Conservation (phyloP, 2,329 filamentous ascomycete species). For the Colletotrichum spaethianum region DNA sequence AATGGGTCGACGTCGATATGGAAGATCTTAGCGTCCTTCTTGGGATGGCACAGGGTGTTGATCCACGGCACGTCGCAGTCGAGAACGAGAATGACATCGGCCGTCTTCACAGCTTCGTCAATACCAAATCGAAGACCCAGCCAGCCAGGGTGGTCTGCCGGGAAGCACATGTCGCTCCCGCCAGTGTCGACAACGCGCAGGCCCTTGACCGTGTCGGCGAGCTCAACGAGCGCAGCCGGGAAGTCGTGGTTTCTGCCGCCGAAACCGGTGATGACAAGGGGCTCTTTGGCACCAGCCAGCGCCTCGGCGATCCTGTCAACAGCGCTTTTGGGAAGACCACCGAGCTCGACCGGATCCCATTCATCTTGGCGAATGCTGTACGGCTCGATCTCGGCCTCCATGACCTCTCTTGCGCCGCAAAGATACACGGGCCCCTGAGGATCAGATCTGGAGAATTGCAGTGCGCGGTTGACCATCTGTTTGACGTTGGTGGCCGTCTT, state of each 20-base stretch:
- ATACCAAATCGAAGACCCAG: conserved; percentile 81
- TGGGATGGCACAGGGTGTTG: conserved; percentile 77
- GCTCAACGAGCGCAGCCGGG: conserved; percentile 73
- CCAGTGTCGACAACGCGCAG: conserved; percentile 82
- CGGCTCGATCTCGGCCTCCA: conserved; percentile 85
- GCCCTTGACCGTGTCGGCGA: conserved; percentile 78
- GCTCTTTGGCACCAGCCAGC: conserved; percentile 74
- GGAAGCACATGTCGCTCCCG: conserved; percentile 87
- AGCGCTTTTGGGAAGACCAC: conserved; percentile 68
- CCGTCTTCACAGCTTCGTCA: conserved; percentile 80
- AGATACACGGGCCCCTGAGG: conserved; percentile 84
- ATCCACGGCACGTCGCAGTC: conserved; percentile 97
- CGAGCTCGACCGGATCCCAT: conserved; percentile 80
- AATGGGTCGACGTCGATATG: conserved; percentile 77
- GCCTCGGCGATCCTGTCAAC: conserved; percentile 73
- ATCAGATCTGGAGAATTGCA: conserved; percentile 81
- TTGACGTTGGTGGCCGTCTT: conserved; percentile 85
- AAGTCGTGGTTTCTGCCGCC: conserved; percentile 77
- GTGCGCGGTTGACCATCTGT: conserved; percentile 84
- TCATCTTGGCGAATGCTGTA: conserved; percentile 77
- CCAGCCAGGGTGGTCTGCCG: conserved; percentile 77
- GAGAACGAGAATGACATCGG: conserved; percentile 87
- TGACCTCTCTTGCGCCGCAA: conserved; percentile 79
- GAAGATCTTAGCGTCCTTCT: conserved; percentile 67
- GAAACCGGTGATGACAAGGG: conserved; percentile 80